These are phyloP conservation scores for Millerozyma acaciae DNA, from an alignment of 805 yeast species.

Conservation along the genomic window DNA sequence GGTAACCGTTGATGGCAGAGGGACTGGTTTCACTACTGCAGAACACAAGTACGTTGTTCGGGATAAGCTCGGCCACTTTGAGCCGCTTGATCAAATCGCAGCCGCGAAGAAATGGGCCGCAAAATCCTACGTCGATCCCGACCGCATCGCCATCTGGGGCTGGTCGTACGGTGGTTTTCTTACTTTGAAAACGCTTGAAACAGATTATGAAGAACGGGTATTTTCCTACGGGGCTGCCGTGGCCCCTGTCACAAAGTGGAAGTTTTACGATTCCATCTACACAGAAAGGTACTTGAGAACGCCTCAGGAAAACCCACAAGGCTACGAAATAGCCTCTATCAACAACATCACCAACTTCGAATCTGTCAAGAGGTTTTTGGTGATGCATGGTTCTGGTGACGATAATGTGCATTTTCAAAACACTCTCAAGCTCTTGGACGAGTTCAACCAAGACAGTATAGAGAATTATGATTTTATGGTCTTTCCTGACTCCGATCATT, in stretches of 20 bases:
- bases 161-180: slow-evolving; percentile 87
- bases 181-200: slow-evolving; percentile 69
- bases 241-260: slow-evolving; percentile 84
- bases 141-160: slow-evolving; percentile 73
- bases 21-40: slow-evolving; percentile 85
- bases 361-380: slow-evolving; percentile 50
- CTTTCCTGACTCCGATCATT: slow-evolving; percentile 80
- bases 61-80: slow-evolving; percentile 76
- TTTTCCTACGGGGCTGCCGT: slow-evolving; percentile 78
- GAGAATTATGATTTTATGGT: slow-evolving; percentile 79
- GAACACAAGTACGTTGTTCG: slow-evolving; percentile 73
- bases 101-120: slow-evolving; percentile 74
- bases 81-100: slow-evolving; percentile 79
- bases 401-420: slow-evolving; percentile 82
- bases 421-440: slow-evolving; percentile 57
- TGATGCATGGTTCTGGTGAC: slow-evolving; percentile 83
- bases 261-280: slow-evolving; percentile 69
- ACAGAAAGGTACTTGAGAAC: slow-evolving; percentile 72
- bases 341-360: slow-evolving; percentile 44
- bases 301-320: slow-evolving; percentile 47
- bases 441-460: slow-evolving; percentile 63
- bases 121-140: slow-evolving; percentile 57
- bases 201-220: slow-evolving; percentile 50
- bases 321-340: slow-evolving; percentile 45
- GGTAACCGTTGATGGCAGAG: slow-evolving; percentile 95